Evolutionary conservation across 495 filamentous ascomycete species (phyloP).

Genomic region (Penicillium subrubescens): DNA sequence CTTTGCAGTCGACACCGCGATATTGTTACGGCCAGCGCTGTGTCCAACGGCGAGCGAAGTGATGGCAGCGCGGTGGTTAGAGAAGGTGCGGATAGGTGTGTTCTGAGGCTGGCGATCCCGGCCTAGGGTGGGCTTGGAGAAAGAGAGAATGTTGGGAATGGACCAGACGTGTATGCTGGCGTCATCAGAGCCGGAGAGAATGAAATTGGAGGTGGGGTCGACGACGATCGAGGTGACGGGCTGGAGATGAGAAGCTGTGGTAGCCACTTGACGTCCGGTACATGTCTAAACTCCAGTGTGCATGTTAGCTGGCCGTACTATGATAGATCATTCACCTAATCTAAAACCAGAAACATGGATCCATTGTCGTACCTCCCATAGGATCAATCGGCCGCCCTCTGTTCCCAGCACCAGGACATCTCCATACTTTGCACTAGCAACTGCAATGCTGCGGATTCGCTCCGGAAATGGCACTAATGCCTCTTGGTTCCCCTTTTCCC

Average conservation of each 20-base stretch:
- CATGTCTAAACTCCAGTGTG: constrained; percentile 57
- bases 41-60: constrained; percentile 69
- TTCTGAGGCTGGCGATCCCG: constrained; percentile 45
- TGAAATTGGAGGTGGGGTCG: constrained; percentile 70
- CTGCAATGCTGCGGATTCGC: constrained; percentile 71
- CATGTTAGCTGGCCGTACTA: constrained; percentile 7
- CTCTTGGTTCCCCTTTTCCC: constrained; percentile 82
- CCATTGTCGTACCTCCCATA: constrained; percentile 79
- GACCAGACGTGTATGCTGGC: constrained; percentile 92
- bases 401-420: constrained; percentile 81
- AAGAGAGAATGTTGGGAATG: constrained; percentile 69
- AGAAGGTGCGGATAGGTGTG: constrained; percentile 66
- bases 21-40: constrained; percentile 66
- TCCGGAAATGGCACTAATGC: constrained; percentile 83
- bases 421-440: constrained; percentile 62
- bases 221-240: constrained; percentile 74
- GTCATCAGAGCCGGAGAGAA: constrained; percentile 86
- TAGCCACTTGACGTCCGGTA: constrained; percentile 84
- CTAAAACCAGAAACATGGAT: background rate
- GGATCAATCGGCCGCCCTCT: constrained; percentile 77
- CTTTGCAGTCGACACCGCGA: constrained; percentile 75
- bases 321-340: constrained; percentile 10
- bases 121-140: constrained; percentile 46
- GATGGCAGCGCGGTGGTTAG: constrained; percentile 78
- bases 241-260: constrained; percentile 86